Evolutionary conservation across 2,329 filamentous ascomycete genomes (phyloP), one percentile per base, ranked within the genome.

Genomic region (Lasiodiplodia sp.): DNA sequence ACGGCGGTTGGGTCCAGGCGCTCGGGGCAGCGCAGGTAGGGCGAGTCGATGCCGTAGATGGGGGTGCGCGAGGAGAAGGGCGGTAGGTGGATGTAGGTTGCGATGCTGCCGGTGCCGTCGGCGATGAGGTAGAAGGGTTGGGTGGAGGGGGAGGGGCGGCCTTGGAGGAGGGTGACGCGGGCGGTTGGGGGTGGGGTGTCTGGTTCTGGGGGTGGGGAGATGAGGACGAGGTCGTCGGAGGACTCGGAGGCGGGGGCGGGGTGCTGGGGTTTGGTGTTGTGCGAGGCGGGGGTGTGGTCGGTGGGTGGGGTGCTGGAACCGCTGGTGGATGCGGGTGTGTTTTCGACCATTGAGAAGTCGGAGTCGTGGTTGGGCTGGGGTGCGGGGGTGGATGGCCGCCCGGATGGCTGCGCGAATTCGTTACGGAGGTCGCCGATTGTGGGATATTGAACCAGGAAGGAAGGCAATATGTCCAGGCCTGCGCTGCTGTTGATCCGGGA

Each of bases 1-100:
- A 88, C 90, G 37, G 84, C 85, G 80, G 86, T 91, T 73, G 90
- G 86, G 69, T 88, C 85, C 0, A 89, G 89, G 1, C 84, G 86
- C 80, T 88, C 91, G 87, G 91, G 89, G 31, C 31, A 10, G 31
- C 31, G 31, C 1, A 34, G 31, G 81, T 89, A 92, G 4, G 90
- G 90, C 60, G 88, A 92, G 78, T 91, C 91, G 71, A 92, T 79
- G 67, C 84, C 84, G 72, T 82, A 86, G 10, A 85, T 83, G 60
- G 80, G 81, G 72, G 85, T 78, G 70, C 85, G 81, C 16, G 80
- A 75, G 34, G 82, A 82, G 60, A 86, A 82, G 71, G 86, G 85
- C 52, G 86, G 82, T 55, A 89, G 87, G 73, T 84, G 84, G 68
- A 86, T 86, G 80, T 92, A 92, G 1, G 88, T 90, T 18, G 89